Base-by-base conservation (phyloP, 768 basidiomycete genomes). In the Suillus occidentalis region DNA sequence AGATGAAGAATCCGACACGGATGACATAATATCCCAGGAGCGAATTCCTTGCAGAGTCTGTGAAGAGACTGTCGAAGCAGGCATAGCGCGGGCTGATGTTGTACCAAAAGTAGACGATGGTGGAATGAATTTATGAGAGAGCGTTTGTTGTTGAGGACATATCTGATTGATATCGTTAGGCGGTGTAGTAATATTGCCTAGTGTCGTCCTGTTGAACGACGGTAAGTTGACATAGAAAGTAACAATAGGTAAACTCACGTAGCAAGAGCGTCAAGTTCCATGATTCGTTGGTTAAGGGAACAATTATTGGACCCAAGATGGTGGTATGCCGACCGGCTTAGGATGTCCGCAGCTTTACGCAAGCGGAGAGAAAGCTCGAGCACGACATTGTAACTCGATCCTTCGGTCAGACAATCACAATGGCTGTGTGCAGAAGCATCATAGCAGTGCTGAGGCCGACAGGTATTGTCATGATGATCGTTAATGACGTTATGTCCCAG, bases 281-380 rank as follows among this genome's bases (percentile, higher is more conserved):
- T 68, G 62, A 88, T 81, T 50, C 80, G 79, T 65, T 83, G 84
- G 60, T 77, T 76, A 36, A 83, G 74, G 49, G 69, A 67, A 66
- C 82, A 83, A 12, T 67, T 60, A 34, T 60, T 52, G 10, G 69
- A 69, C 20, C 70, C 72, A 58, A 74, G 67, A 28, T 67, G 68
- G 60, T 84, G 83, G 43, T 74, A 75, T 22, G 82, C 69, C 18
- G 83, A 84, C 47, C 79, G 83, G 13, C 81, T 77, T 47, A 90
- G 81, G 45, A 84, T 76, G 61, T 86, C 81, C n/a, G 84, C 82
- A 13, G 86, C 87, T 68, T 82, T 86, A 28, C 87, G 81, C 25
- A 90, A 80, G 60, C 86, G 80, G 37, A 89, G 76, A 2, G 87
- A 89, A n/a, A 90, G 77, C 68, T 90, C 88, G 13, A 89, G 80